phyloP scores from a whole-genome alignment of 2,329 filamentous ascomycete genomes.

The Phaeosphaeria sp. region DNA sequence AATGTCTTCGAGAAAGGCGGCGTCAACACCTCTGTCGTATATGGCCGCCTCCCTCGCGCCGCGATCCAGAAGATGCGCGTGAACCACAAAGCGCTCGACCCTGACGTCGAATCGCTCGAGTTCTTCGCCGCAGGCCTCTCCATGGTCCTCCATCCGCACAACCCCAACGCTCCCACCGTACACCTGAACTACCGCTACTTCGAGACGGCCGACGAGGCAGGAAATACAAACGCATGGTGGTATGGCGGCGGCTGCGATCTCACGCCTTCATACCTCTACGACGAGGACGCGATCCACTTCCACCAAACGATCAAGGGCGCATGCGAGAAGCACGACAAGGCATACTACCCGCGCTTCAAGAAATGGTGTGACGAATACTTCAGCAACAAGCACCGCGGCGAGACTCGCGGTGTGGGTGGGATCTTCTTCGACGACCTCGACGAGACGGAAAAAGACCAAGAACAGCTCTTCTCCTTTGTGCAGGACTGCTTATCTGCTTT shows the following conservation, averaged over 20 bases:
- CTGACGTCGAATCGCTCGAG: conserved; percentile 79
- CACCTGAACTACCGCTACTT: conserved; percentile 99
- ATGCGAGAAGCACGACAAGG: conserved; percentile 91
- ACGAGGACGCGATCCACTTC: conserved; percentile 97
- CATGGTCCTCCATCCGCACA: conserved; percentile 89
- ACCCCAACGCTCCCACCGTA: conserved; percentile 96
- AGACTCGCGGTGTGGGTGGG: conserved; percentile 86
- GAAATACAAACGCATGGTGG: conserved; percentile 90
- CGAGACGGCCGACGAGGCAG: conserved; percentile 87
- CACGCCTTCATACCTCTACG: conserved; percentile 92
- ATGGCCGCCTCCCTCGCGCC: conserved; percentile 83
- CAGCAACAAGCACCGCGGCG: conserved; percentile 86
- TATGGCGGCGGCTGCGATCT: conserved; percentile 95
- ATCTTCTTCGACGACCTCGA: conserved; percentile 99
- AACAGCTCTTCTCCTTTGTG: conserved; percentile 88
- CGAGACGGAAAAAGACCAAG: conserved; percentile 81
- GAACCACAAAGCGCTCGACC: conserved; percentile 89
- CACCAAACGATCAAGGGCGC: conserved; percentile 90
- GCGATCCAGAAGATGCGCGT: conserved; percentile 85
- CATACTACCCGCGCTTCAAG: conserved; percentile 94
- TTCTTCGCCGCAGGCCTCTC: conserved; percentile 96
- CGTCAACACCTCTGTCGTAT: conserved; percentile 93
- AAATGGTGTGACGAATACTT: conserved; percentile 99
- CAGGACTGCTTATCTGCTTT: conserved; percentile 87
- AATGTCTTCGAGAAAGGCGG: conserved; percentile 98